These are phyloP conservation scores for Penicillium oxalicum DNA, from an alignment of 2,329 filamentous ascomycete genomes.

Conservation along the genomic window DNA sequence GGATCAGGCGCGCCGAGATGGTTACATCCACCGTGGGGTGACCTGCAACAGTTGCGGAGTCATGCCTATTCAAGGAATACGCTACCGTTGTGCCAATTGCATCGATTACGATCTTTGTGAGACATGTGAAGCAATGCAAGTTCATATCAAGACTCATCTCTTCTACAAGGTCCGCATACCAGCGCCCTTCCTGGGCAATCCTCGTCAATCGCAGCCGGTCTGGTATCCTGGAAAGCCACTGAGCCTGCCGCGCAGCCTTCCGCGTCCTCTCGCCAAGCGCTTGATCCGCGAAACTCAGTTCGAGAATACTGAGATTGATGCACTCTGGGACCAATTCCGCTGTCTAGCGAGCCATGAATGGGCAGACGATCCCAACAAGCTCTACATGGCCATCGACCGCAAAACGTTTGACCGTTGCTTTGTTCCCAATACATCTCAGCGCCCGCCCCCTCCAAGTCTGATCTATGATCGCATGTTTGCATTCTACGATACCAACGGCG, in stretches of 20 bases:
- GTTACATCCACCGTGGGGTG: slow-evolving; percentile 87
- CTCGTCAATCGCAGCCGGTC: slow-evolving; percentile 71
- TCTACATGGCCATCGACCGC: slow-evolving; percentile 80
- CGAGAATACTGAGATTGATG: slow-evolving; percentile 82
- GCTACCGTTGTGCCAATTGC: slow-evolving; percentile 94
- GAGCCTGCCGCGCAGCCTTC: slow-evolving; percentile 61
- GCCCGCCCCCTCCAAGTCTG: slow-evolving; percentile 73
- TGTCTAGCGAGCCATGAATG: slow-evolving; percentile 85
- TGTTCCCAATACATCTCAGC: slow-evolving; percentile 73
- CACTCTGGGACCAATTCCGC: slow-evolving; percentile 93
- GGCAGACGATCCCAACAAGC: slow-evolving; percentile 69
- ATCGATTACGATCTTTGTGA: slow-evolving; percentile 95
- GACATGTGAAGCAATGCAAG: slow-evolving; percentile 66
- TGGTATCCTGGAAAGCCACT: slow-evolving; percentile 87
- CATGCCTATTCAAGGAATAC: slow-evolving; percentile 81
- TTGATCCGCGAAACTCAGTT: slow-evolving; percentile 68
- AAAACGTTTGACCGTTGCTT: slow-evolving; percentile 89
- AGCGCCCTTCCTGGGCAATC: slow-evolving; percentile 71
- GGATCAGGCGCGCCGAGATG: slow-evolving; percentile 80
- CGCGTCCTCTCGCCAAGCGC: slow-evolving; percentile 60
- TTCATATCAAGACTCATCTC: slow-evolving; percentile 84
- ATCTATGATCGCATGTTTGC: slow-evolving; percentile 95
- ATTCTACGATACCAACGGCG: slow-evolving; percentile 87
- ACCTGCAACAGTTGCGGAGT: slow-evolving; percentile 85
- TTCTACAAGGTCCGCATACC: slow-evolving; percentile 96